Percentiles rank a stretch among this genome's conserved stretches.
Conservation (phyloP, 2,329 filamentous ascomycete genomes). For the Fusarium agapanthi region DNA sequence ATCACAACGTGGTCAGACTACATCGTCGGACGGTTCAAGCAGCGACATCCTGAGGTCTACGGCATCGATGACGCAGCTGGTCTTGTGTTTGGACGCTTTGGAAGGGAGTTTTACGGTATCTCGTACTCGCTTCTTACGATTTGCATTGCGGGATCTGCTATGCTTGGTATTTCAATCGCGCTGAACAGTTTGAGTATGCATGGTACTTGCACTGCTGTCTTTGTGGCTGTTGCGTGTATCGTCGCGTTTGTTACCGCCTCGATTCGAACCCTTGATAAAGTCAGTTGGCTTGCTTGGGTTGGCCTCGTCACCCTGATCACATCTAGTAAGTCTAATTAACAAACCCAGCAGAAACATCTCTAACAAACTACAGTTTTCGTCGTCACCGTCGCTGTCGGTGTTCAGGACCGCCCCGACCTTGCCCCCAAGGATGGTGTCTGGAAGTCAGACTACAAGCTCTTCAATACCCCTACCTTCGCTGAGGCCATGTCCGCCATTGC, state of each 20-base stretch:
- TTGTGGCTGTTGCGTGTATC: slow-evolving; percentile 49
- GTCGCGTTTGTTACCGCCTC: slow-evolving; percentile 43
- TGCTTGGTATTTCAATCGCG: slow-evolving; percentile 48
- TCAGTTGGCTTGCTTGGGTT: slow-evolving; percentile 47
- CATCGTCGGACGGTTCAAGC: slow-evolving; percentile 60
- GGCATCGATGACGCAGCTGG: slow-evolving; percentile 62
- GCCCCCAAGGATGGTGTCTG: slow-evolving; percentile 36
- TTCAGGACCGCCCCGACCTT: slow-evolving; percentile 31
- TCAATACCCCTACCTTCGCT: slow-evolving; percentile 44
- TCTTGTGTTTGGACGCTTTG: slow-evolving; percentile 57
- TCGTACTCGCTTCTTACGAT: slow-evolving; percentile 48
- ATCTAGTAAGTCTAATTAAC: slow-evolving; percentile 8
- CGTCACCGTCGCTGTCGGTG: slow-evolving; percentile 34
- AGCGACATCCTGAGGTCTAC: slow-evolving; percentile 60
- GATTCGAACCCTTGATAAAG: slow-evolving; percentile 44
- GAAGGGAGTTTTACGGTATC: slow-evolving; percentile 53
- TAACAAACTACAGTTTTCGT: slow-evolving; percentile 19
- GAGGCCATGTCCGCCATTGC: slow-evolving; percentile 46
- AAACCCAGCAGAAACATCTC: accelerated
- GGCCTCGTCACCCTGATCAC: slow-evolving; percentile 25
- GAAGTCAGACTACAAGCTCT: slow-evolving; percentile 46
- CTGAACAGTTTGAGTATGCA: slow-evolving; percentile 52
- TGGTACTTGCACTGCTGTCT: slow-evolving; percentile 51
- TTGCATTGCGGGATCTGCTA: slow-evolving; percentile 33
- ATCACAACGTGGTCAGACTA: slow-evolving; percentile 61